Percentiles rank a stretch among this genome's conserved stretches.
phyloP scores from a whole-genome alignment of 495 filamentous ascomycete genomes.

The Mytilinidion resinicola region DNA sequence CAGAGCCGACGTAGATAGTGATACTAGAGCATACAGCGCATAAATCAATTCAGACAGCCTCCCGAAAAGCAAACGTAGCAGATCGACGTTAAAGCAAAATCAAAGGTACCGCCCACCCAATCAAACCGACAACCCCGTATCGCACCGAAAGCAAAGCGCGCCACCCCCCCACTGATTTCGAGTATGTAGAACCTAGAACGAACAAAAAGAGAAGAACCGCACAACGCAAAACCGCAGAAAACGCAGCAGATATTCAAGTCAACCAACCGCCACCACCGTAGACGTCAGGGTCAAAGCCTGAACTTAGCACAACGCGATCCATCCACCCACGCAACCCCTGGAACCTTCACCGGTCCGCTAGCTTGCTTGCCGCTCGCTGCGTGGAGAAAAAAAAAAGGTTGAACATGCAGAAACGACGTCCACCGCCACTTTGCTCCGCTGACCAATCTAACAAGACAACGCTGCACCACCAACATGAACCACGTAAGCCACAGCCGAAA shows the following conservation, averaged over 20 bases:
- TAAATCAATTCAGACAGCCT: not conserved
- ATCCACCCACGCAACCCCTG: too few relatives aligned
- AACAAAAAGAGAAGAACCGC: not conserved
- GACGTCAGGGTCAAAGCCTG: not conserved
- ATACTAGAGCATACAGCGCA: not conserved
- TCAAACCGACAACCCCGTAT: too few relatives aligned
- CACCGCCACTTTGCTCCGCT: not conserved
- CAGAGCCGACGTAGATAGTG: too few relatives aligned
- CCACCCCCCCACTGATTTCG: too few relatives aligned
- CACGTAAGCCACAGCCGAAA: not conserved
- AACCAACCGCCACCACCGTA: not conserved
- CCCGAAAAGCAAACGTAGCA: not conserved
- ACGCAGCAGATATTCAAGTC: not conserved
- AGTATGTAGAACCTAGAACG: not conserved
- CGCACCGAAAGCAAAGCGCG: too few relatives aligned
- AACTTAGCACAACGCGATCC: not conserved
- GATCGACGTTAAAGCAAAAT: too few relatives aligned
- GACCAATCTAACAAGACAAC: conserved; percentile 2
- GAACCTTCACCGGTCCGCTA: too few relatives aligned
- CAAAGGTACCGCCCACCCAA: too few relatives aligned
- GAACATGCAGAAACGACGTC: not conserved
- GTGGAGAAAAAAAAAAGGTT: not conserved
- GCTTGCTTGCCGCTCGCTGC: not conserved
- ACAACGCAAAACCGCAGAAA: not conserved
- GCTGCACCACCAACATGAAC: not conserved